Base-by-base conservation (phyloP, 2,329 filamentous ascomycete species). In the Thelonectria olida region DNA sequence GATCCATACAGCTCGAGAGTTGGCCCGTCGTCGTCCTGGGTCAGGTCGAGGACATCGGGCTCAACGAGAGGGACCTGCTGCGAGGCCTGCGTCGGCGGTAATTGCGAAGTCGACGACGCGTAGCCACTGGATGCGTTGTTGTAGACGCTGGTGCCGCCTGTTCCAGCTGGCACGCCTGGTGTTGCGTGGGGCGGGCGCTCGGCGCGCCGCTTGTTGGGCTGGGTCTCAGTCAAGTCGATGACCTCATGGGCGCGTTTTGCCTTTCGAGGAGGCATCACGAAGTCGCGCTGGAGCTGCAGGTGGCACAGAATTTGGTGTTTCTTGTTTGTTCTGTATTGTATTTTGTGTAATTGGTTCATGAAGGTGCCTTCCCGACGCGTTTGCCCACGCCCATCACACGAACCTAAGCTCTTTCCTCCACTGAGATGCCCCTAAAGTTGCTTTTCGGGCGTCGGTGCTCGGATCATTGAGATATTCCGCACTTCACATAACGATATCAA, bases 1-100 rank as follows among this genome's bases (percentile, higher is more conserved):
- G 75, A 78, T 9, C 83, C 82, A 50, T 86, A 86, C 10, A 84
- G 70, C 62, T 86, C 83, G 13, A 73, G 73, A 19, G 64, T 64
- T 2, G 78, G 76, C 2, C 72, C 76, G 22, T 84, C 79, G 23
- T 78, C 75, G 5, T 74, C 74, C 67, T 84, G 82, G 0, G 80
- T 82, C 34, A 82, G 69, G 48, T 82, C 81, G 27, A 81, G 65
- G 10, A 70, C 67, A 7, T 82, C 80, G 4, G 76, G 75, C 34
- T 82, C 80, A 44, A 62, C 47, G 22, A 64, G 58, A 8, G 68
- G 66, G 10, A 67, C 55, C 4, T 59, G 60, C 20, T 67, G 62
- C 6, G 67, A 67, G 15, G 66, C 49, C 2, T 61, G 59, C 17
- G 58, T 47, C 19, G 47, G 49, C 8, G 64, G 56, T 5, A 44